Conservation (phyloP, 768 basidiomycete species). For the Mycena rosella region DNA sequence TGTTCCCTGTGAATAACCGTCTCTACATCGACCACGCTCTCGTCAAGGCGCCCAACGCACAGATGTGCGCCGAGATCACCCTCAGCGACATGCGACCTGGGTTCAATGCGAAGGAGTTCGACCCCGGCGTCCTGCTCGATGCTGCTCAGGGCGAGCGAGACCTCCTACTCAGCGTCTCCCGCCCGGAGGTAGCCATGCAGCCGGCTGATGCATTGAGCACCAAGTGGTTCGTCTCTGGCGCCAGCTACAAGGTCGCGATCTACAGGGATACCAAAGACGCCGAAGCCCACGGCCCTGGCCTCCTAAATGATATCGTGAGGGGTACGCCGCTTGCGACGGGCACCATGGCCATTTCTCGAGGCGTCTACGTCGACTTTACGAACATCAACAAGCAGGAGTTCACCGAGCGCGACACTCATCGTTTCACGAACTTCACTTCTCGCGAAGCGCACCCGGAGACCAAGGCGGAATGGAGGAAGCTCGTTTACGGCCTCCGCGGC, state of each 20-base stretch:
- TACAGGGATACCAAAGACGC: slow-evolving; percentile 36
- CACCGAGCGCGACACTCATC: slow-evolving; percentile 16
- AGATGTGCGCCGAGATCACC: slow-evolving; percentile 27
- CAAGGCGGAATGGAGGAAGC: slow-evolving; percentile 23
- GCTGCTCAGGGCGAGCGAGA: slow-evolving; percentile 36
- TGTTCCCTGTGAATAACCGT: slow-evolving; percentile 45
- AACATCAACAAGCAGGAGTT: slow-evolving; percentile 26
- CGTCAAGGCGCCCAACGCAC: slow-evolving; percentile 41
- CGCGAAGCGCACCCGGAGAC: slow-evolving; percentile 24
- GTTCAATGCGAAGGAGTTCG: slow-evolving; percentile 6
- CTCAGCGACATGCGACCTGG: slow-evolving; percentile 17
- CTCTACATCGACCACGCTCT: slow-evolving; percentile 51
- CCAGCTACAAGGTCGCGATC: slow-evolving; percentile 34
- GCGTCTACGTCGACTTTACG: slow-evolving; percentile 20
- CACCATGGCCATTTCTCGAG: slow-evolving; percentile 24
- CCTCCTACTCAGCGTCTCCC: slow-evolving; percentile 31
- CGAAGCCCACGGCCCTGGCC: slow-evolving; percentile 37
- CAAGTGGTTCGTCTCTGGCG: slow-evolving; percentile 35
- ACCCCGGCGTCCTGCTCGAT: slow-evolving; percentile 40
- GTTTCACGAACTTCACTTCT: slow-evolving; percentile 22
- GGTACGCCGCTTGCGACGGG: slow-evolving; percentile 19
- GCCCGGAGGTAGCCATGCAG: slow-evolving; percentile 38
- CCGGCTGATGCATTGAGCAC: slow-evolving; percentile 33
- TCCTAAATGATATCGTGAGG: slow-evolving; percentile 24
- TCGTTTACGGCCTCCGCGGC: slow-evolving; percentile 18